Evolutionary conservation across 2,329 filamentous ascomycete species (phyloP).

Genomic region (Trichoderma afroharzianum): DNA sequence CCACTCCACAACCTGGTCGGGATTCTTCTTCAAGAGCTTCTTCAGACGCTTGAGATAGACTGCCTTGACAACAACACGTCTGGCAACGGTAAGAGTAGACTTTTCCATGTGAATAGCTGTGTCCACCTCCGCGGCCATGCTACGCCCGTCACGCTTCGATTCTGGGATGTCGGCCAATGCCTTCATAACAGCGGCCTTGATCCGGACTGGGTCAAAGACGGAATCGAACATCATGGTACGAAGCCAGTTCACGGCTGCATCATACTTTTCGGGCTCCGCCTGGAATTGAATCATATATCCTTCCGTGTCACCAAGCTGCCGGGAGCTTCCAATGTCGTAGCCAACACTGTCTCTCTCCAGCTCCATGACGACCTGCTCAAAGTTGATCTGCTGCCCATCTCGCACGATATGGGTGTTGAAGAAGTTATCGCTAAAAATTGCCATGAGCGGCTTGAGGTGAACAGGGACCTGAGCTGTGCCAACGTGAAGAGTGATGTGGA

Average conservation of each 20-base stretch:
- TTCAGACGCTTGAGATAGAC: slow-evolving; percentile 83
- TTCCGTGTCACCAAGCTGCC: slow-evolving; percentile 71
- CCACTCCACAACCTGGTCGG: slow-evolving; percentile 69
- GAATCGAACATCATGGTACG: slow-evolving; percentile 83
- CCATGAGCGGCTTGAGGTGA: slow-evolving; percentile 78
- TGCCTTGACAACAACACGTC: slow-evolving; percentile 78
- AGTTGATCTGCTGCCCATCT: slow-evolving; percentile 72
- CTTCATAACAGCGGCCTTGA: slow-evolving; percentile 68
- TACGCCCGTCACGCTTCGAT: slow-evolving; percentile 78
- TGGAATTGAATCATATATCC: slow-evolving; percentile 79
- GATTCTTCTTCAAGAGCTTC: slow-evolving; percentile 73
- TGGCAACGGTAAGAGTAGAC: slow-evolving; percentile 72
- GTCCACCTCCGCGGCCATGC: slow-evolving; percentile 63
- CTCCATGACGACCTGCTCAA: slow-evolving; percentile 88
- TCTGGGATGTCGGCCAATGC: slow-evolving; percentile 89
- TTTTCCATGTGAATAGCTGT: slow-evolving; percentile 77
- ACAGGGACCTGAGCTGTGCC: slow-evolving; percentile 74
- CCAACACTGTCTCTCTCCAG: slow-evolving; percentile 88
- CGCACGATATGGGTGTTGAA: slow-evolving; percentile 85
- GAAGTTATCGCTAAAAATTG: slow-evolving; percentile 85
- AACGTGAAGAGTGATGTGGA: slow-evolving; percentile 76
- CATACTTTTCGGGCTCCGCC: slow-evolving; percentile 84
- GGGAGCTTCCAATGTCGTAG: slow-evolving; percentile 69
- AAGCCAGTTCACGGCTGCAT: slow-evolving; percentile 76
- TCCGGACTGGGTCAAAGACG: slow-evolving; percentile 70